Percentiles rank a stretch among this genome's conserved stretches.
Evolutionary conservation across 1,284 basidiomycete species (phyloP).

Genomic region (Papiliotrema terrestris): DNA sequence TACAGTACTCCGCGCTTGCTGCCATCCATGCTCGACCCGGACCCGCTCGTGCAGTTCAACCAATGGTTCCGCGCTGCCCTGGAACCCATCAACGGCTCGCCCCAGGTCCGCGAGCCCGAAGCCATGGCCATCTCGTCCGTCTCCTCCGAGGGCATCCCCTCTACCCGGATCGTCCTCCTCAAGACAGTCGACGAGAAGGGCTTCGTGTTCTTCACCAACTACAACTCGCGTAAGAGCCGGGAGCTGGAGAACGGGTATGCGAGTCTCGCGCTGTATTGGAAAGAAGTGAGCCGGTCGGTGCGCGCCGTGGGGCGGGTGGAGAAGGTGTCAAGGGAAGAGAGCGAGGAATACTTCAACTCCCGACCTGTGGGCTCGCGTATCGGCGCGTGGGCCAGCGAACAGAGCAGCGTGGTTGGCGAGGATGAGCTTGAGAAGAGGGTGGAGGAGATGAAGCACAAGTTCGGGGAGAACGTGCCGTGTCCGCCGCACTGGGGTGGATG

Average conservation of each 20-base stretch:
- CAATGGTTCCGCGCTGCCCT: conserved; percentile 72
- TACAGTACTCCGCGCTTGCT: conserved; percentile 65
- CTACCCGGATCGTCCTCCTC: conserved; percentile 83
- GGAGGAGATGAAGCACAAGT: conserved; percentile 60
- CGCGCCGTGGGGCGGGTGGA: conserved; percentile 83
- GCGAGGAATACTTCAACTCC: conserved; percentile 76
- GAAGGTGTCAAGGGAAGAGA: conserved; percentile 66
- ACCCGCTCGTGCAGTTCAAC: conserved; percentile 78
- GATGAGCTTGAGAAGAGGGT: conserved; percentile 65
- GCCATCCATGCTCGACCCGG: conserved; percentile 59
- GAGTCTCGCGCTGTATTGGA: conserved; percentile 87
- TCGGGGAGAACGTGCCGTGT: conserved; percentile 60
- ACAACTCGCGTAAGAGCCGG: conserved; percentile 81
- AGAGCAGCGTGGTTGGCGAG: conserved; percentile 72
- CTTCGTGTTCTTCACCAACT: conserved; percentile 97
- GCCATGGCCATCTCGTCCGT: conserved; percentile 80
- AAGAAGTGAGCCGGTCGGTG: conserved; percentile 74
- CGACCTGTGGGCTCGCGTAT: conserved; percentile 79
- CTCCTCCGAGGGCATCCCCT: conserved; percentile 69
- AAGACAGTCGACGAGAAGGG: conserved; percentile 81
- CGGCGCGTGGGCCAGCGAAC: conserved; percentile 89
- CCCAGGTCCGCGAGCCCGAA: conserved; percentile 73
- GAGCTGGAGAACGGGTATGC: conserved; percentile 80
- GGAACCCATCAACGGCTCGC: conserved; percentile 28
- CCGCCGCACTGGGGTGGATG: conserved; percentile 97